These are phyloP conservation scores for Paraphaeosphaeria sporulosa DNA, from an alignment of 2,329 filamentous ascomycete species.

Conservation along the genomic window DNA sequence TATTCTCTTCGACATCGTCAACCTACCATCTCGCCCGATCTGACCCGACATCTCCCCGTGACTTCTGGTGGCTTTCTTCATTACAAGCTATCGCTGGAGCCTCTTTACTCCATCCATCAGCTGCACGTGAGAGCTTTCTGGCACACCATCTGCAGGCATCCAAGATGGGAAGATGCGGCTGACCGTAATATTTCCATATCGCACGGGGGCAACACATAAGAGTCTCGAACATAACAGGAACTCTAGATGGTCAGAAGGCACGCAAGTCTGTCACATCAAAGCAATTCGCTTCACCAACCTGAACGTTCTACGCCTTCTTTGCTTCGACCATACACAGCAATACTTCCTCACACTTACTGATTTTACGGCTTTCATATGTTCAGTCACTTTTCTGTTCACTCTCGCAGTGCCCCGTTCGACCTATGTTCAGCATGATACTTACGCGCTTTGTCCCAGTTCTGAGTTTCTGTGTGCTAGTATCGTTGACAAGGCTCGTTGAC, in stretches of 20 bases:
- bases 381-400: neutral
- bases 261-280: neutral
- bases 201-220: neutral
- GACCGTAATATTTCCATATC: neutral
- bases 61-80: neutral
- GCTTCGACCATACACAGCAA: neutral
- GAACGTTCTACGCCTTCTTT: neutral
- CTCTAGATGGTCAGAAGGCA: neutral
- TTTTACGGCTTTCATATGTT: neutral
- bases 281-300: neutral
- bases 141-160: neutral
- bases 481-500: neutral
- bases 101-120: neutral
- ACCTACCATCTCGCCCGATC: neutral
- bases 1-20: neutral
- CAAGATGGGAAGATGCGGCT: neutral
- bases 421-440: neutral
- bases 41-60: neutral
- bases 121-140: neutral
- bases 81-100: neutral
- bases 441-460: neutral
- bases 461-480: neutral
- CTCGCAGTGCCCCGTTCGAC: neutral
- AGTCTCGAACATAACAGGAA: neutral
- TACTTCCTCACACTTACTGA: neutral